Evolutionary conservation across 1,284 basidiomycete genomes (phyloP).

Genomic region (Ganoderma multipileum): DNA sequence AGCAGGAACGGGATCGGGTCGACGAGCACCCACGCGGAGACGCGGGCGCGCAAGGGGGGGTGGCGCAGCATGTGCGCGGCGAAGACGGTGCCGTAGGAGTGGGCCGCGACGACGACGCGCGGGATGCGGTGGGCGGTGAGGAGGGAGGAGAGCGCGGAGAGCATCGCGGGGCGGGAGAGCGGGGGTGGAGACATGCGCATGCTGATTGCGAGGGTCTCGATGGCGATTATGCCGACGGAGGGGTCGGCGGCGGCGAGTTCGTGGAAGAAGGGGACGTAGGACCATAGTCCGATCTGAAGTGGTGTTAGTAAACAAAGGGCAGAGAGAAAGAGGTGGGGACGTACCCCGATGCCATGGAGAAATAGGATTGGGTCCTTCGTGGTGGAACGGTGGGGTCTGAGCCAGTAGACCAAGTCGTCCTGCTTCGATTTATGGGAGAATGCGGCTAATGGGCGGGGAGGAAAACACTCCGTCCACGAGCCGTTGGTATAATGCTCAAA

Average conservation of each 20-base stretch:
- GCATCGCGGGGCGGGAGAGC: slow-evolving; percentile 47
- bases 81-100: slow-evolving; percentile 71
- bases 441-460: slow-evolving; percentile 54
- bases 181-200: slow-evolving; percentile 61
- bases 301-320: neutral
- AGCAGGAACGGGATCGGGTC: slow-evolving; percentile 72
- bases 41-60: slow-evolving; percentile 38
- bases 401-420: slow-evolving; percentile 64
- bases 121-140: slow-evolving; percentile 51
- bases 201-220: slow-evolving; percentile 66
- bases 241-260: slow-evolving; percentile 49
- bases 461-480: slow-evolving; percentile 53
- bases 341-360: slow-evolving; percentile 70
- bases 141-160: slow-evolving; percentile 46
- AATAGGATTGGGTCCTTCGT: slow-evolving; percentile 62
- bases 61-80: slow-evolving; percentile 54
- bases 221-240: slow-evolving; percentile 60
- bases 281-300: slow-evolving; percentile 63
- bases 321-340: slow-evolving; percentile 30
- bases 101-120: slow-evolving; percentile 54
- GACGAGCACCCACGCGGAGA: slow-evolving; percentile 55
- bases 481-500: slow-evolving; percentile 60
- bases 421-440: slow-evolving; percentile 50
- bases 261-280: slow-evolving; percentile 58
- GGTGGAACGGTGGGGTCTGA: slow-evolving; percentile 57